Evolutionary conservation across 106 monocot genomes (phyloP).

Genomic region (Dendrobium huoshanense): DNA sequence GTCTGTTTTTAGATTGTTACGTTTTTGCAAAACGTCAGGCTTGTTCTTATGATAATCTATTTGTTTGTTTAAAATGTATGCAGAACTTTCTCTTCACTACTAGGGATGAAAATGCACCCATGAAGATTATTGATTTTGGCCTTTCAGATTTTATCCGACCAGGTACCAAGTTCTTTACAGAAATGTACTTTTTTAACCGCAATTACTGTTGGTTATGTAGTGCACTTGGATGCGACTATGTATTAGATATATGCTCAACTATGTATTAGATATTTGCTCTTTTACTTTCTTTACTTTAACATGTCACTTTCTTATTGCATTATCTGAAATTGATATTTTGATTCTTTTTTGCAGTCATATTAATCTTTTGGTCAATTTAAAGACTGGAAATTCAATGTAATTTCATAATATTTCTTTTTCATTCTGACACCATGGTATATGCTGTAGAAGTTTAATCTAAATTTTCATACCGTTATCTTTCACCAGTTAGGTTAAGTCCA

Average conservation of each 20-base stretch:
- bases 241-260: background rate
- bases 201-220: background rate
- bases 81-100: conserved; percentile 41
- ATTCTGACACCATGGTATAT: background rate
- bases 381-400: background rate
- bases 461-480: too few species aligned
- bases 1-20: background rate
- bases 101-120: conserved; percentile 26
- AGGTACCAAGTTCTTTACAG: conserved; percentile 12
- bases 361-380: background rate
- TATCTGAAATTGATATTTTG: background rate
- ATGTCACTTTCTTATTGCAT: background rate
- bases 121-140: conserved; percentile 43
- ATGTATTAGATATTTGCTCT: background rate
- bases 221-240: background rate
- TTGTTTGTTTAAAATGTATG: background rate
- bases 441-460: background rate
- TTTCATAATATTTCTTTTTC: background rate
- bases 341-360: background rate
- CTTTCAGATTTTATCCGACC: conserved; percentile 36
- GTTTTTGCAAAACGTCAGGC: background rate
- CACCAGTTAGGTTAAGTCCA: background rate
- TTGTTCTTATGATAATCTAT: background rate
- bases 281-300: background rate
- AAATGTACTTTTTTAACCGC: background rate